Conservation (phyloP, 768 basidiomycete genomes). For the Gloeophyllum trabeum region DNA sequence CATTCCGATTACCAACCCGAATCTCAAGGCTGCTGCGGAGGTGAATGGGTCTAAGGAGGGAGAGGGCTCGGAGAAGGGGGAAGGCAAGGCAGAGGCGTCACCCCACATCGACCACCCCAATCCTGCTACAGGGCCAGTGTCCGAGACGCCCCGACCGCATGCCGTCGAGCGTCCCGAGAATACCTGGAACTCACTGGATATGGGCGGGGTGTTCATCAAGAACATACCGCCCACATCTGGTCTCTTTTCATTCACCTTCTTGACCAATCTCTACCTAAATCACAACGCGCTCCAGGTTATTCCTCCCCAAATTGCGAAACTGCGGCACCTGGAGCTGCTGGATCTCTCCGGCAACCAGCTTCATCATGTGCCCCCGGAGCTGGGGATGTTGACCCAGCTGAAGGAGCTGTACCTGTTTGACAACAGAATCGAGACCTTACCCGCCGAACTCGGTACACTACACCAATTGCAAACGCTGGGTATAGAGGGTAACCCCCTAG, state of each 20-base stretch:
- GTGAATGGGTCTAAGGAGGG: conserved; percentile 20
- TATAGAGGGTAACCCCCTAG: conserved; percentile 94
- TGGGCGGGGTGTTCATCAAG: conserved; percentile 93
- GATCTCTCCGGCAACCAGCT: conserved; percentile 90
- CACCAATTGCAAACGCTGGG: conserved; percentile 91
- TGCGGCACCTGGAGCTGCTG: conserved; percentile 79
- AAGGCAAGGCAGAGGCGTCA: conserved; percentile 20
- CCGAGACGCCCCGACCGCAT: conserved; percentile 55
- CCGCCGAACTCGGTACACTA: conserved; percentile 78
- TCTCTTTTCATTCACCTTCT: conserved; percentile 82
- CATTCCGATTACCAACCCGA: conserved; percentile 89
- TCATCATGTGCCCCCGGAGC: conserved; percentile 64
- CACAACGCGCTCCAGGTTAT: conserved; percentile 78
- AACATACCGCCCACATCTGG: conserved; percentile 71
- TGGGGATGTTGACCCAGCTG: conserved; percentile 83
- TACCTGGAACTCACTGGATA: conserved; percentile 87
- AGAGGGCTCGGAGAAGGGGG: conserved; percentile 8
- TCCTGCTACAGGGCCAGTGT: conserved; percentile 63
- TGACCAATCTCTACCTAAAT: conserved; percentile 91
- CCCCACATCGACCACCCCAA: conserved; percentile 53
- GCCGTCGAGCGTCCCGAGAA: conserved; percentile 57
- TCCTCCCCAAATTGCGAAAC: conserved; percentile 72
- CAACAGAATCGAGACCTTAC: conserved; percentile 81
- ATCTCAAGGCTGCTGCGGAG: conserved; percentile 39
- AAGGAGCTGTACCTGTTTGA: conserved; percentile 95